phyloP scores from a whole-genome alignment of 2,329 filamentous ascomycete genomes.

The Xylariaceae sp. region DNA sequence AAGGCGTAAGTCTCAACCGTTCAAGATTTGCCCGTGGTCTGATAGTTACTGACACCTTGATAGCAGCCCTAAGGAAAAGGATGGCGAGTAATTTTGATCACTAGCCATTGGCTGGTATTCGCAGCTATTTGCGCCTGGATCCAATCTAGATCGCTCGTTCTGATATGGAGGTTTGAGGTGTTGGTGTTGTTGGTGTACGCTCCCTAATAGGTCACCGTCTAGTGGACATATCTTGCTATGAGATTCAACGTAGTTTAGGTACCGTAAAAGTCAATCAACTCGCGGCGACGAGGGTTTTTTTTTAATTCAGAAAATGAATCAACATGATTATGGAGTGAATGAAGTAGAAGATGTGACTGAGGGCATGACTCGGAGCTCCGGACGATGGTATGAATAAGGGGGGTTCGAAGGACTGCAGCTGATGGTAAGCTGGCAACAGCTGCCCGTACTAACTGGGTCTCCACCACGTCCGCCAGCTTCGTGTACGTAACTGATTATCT shows the following conservation, averaged over 20 bases:
- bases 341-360: neutral
- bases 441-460: neutral
- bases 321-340: too few relatives aligned
- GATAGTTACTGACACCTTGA: neutral
- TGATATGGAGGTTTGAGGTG: neutral
- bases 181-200: slow-evolving; percentile 8
- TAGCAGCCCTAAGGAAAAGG: slow-evolving; percentile 3
- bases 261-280: slow-evolving; percentile 2
- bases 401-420: neutral
- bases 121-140: neutral
- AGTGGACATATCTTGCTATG: neutral
- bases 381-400: neutral
- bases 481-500: neutral
- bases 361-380: neutral
- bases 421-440: neutral
- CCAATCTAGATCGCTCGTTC: neutral
- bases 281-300: slow-evolving; percentile 1
- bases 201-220: slow-evolving; percentile 5
- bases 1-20: slow-evolving; percentile 4
- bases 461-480: neutral
- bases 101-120: neutral
- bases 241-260: neutral
- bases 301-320: neutral
- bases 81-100: slow-evolving; percentile 6
- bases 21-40: slow-evolving; percentile 2